Percentiles rank a stretch among this genome's conserved stretches.
Evolutionary conservation across 2,329 filamentous ascomycete species (phyloP).

Genomic region (Cryphonectria naterciae): DNA sequence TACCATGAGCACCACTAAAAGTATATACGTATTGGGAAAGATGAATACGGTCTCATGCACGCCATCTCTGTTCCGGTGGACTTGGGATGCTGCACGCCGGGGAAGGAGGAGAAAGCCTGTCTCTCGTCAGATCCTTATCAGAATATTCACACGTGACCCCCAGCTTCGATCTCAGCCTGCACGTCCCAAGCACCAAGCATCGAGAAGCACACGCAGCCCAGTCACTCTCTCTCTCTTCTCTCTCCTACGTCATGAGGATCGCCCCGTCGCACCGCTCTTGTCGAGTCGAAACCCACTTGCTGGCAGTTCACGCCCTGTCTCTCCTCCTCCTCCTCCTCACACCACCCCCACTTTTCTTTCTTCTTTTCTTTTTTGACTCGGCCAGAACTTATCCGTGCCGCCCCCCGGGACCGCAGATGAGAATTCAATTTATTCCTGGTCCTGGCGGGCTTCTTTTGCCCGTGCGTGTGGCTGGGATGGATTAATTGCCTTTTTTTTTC

Average conservation of each 20-base stretch:
- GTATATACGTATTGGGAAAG: background rate
- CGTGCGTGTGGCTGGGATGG: background rate
- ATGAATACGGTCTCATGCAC: background rate
- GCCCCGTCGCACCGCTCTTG: background rate
- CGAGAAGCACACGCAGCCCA: background rate
- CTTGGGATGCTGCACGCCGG: background rate
- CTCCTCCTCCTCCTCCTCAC: background rate
- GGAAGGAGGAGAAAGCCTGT: background rate
- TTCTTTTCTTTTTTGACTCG: background rate
- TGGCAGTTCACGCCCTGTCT: background rate
- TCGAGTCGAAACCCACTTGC: background rate
- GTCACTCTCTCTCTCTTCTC: background rate
- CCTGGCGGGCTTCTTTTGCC: background rate
- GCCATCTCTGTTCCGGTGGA: background rate
- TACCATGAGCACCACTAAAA: background rate
- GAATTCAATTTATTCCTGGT: background rate
- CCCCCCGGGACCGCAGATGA: background rate
- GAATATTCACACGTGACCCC: conserved; percentile 12
- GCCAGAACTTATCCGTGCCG: background rate
- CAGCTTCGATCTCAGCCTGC: conserved; percentile 15
- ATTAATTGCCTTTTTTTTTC: background rate
- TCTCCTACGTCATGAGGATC: background rate
- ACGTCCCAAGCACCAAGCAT: background rate
- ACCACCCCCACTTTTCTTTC: background rate
- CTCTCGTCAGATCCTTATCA: conserved; percentile 11